phyloP scores from a whole-genome alignment of 371 early-diverging fungal species.

The Apophysomyces variabilis region DNA sequence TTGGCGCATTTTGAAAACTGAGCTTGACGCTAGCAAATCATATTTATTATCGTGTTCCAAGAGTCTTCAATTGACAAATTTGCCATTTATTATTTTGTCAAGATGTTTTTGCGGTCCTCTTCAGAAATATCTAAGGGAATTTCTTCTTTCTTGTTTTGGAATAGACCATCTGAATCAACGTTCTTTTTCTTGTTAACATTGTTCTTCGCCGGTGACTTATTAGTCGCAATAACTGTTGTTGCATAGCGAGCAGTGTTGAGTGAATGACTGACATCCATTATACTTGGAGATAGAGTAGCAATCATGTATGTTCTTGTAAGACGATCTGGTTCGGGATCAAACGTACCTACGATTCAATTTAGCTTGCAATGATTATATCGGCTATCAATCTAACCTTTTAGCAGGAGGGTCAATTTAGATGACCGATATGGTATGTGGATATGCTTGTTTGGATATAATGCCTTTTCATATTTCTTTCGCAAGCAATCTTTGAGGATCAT shows the following conservation, averaged over 20 bases:
- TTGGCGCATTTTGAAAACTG: too few species aligned
- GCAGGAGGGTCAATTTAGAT: slow-evolving; percentile 93
- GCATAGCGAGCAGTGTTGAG: slow-evolving; percentile 11
- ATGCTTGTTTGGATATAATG: slow-evolving; percentile 9
- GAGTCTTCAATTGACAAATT: too few species aligned
- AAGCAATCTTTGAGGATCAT: slow-evolving; percentile 88
- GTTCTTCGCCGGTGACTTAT: background rate
- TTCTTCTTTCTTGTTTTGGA: slow-evolving; percentile 5
- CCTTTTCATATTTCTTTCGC: slow-evolving; percentile 76
- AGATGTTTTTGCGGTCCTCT: background rate
- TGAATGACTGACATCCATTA: slow-evolving; percentile 9
- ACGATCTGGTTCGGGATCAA: slow-evolving; percentile 6
- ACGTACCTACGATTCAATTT: background rate
- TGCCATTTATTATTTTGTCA: background rate
- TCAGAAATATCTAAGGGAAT: slow-evolving; percentile 5
- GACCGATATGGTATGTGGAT: slow-evolving; percentile 96
- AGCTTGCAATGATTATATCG: background rate
- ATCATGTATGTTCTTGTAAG: background rate
- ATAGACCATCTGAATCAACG: slow-evolving; percentile 4
- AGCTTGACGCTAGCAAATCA: too few species aligned
- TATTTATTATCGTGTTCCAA: too few species aligned
- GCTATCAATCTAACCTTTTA: slow-evolving; percentile 57
- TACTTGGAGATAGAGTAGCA: slow-evolving; percentile 9
- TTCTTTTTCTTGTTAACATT: background rate
- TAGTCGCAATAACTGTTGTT: slow-evolving; percentile 9